Base-by-base conservation (phyloP, 1,139 yeast species). In the Petasospora rhodanensis region DNA sequence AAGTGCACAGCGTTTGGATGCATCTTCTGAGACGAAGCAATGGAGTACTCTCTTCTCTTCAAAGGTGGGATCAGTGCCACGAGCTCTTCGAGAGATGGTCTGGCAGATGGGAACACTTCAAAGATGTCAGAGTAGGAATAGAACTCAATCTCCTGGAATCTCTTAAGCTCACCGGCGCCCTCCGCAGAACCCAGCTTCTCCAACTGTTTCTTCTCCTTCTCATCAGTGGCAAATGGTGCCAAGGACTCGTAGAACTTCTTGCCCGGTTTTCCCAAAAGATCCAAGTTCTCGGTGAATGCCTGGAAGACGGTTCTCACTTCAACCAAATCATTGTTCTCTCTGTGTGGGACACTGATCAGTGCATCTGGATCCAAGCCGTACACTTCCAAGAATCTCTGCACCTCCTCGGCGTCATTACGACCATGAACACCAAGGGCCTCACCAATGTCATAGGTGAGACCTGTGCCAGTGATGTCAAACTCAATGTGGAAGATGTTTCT, bases 11-110 rank as follows among this genome's bases (percentile, higher is more conserved):
- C 91, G 56, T 84, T 85, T 38, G 91, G 85, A 63, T 89, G 97
- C 50, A 84, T 69, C 57, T 73, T 84, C 63, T 91, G 98, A 21
- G 97, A 89, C 2, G 96, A 87, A 5, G 98, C 97, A 61, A 91
- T 91, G n/a, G 97, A 89, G 59, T 91, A 91, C 62, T 91, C 98
- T 68, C 98, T 83, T 68, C 98, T 81, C 70, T 91, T 91, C 58
- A 89, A 71, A 18, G 96, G 93, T 16, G 94, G 74, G 48, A 91
- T 73, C 37, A 89, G 63, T 49, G 73, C 72, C 22, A 80, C 76
- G 51, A 91, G 71, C 26, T 84, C 87, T 37, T 70, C 70, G 41
- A 84, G 66, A n/a, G 75, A 53, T 16, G 96, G 96, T 58, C 80
- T 78, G 20, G 93, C 95, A 35, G 93, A 79, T 47, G 75, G 68